A percentile compares a stretch with the other conserved stretches of the same genome.
These are phyloP conservation scores for Cryphonectria parasitica DNA, from an alignment of 2,329 filamentous ascomycete species.

Conservation along the genomic window DNA sequence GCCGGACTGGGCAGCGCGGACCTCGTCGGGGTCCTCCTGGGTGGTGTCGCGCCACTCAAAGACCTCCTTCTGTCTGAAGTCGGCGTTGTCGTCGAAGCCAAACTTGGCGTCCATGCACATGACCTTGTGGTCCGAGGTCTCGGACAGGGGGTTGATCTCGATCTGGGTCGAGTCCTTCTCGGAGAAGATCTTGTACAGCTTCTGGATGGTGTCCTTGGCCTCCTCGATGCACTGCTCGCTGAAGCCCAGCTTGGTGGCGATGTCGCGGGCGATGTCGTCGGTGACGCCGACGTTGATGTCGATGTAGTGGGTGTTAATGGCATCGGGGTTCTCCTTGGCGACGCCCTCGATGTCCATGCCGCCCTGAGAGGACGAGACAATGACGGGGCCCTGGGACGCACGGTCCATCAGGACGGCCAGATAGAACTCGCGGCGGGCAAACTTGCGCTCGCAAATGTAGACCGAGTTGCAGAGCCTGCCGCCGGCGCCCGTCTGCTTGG, in stretches of 20 bases:
- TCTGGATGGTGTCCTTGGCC: slow-evolving; percentile 95
- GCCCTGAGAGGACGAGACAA: slow-evolving; percentile 96
- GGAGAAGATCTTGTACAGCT: slow-evolving; percentile 98
- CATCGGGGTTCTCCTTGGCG: slow-evolving; percentile 95
- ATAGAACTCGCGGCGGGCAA: slow-evolving; percentile 98
- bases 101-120: slow-evolving; percentile 99
- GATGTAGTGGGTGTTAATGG: slow-evolving; percentile 91
- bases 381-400: slow-evolving; percentile 85
- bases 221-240: slow-evolving; percentile 97
- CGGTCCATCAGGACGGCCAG: slow-evolving; percentile 98
- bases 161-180: slow-evolving; percentile 99
- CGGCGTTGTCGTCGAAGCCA: slow-evolving; percentile 97
- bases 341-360: slow-evolving; percentile 99
- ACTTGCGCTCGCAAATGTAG: slow-evolving; percentile 99
- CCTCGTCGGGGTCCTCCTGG: slow-evolving; percentile 97
- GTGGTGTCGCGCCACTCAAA: slow-evolving; percentile 92
- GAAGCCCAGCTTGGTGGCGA: slow-evolving; percentile 92
- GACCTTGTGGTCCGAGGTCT: slow-evolving; percentile 97
- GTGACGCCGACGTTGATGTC: slow-evolving; percentile 95
- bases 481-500: slow-evolving; percentile 95
- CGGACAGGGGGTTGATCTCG: slow-evolving; percentile 98
- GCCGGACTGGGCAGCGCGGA: slow-evolving; percentile 90
- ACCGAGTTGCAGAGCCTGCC: slow-evolving; percentile 96
- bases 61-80: slow-evolving; percentile 96
- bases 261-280: slow-evolving; percentile 88